phyloP scores from a whole-genome alignment of 1,284 basidiomycete species.

The Ustilago nuda region DNA sequence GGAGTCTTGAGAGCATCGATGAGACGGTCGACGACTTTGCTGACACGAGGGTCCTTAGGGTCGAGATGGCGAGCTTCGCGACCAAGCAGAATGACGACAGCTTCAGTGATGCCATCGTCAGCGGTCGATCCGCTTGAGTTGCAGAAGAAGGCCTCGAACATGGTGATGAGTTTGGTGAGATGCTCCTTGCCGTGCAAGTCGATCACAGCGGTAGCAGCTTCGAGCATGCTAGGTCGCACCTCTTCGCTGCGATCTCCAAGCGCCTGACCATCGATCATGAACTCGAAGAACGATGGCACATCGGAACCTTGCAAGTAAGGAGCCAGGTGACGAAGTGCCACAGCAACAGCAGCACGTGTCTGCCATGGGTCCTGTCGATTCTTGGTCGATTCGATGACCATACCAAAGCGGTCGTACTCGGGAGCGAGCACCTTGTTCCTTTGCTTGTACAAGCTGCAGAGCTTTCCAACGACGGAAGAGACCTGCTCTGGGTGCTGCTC shows the following conservation, averaged over 20 bases:
- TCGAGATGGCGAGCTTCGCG: slow-evolving; percentile 90
- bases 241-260: slow-evolving; percentile 86
- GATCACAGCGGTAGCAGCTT: slow-evolving; percentile 83
- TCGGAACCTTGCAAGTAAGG: slow-evolving; percentile 77
- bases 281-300: slow-evolving; percentile 84
- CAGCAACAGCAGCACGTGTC: slow-evolving; percentile 81
- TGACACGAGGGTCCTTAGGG: slow-evolving; percentile 71
- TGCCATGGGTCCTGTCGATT: slow-evolving; percentile 93
- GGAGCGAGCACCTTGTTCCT: slow-evolving; percentile 84
- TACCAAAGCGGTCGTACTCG: slow-evolving; percentile 75
- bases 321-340: slow-evolving; percentile 79
- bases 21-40: slow-evolving; percentile 83
- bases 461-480: slow-evolving; percentile 71
- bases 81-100: slow-evolving; percentile 93
- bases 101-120: slow-evolving; percentile 79
- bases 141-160: slow-evolving; percentile 85
- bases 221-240: slow-evolving; percentile 87
- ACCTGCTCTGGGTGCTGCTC: slow-evolving; percentile 80
- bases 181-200: slow-evolving; percentile 83
- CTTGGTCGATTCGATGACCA: slow-evolving; percentile 90
- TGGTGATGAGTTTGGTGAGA: slow-evolving; percentile 81
- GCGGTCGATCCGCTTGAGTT: slow-evolving; percentile 59
- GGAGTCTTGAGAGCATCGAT: slow-evolving; percentile 93
- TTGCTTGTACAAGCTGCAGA: slow-evolving; percentile 84
- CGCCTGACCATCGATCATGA: slow-evolving; percentile 85